These are phyloP conservation scores for Pleurotus giganteus DNA, from an alignment of 768 basidiomycete species.

Conservation along the genomic window DNA sequence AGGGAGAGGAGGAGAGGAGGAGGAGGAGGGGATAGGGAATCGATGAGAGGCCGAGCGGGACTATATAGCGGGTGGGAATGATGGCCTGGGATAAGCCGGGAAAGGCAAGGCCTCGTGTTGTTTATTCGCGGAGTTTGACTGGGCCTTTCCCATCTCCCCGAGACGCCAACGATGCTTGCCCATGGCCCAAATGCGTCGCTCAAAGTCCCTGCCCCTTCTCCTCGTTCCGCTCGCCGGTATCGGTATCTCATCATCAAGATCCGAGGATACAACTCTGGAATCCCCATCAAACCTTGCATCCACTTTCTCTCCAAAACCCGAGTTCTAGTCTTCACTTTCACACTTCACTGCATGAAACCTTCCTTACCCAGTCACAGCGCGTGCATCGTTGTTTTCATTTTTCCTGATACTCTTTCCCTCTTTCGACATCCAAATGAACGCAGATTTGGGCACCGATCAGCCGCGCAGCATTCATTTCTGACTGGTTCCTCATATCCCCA, in stretches of 20 bases:
- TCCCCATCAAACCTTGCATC: slow-evolving; percentile 6
- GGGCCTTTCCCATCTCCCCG: slow-evolving; percentile 7
- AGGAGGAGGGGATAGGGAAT: slow-evolving; percentile 20
- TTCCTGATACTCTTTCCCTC: neutral
- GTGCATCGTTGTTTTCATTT: slow-evolving; percentile 11
- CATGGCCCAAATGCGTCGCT: slow-evolving; percentile 7
- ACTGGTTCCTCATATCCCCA: neutral
- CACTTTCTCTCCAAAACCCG: neutral
- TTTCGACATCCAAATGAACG: slow-evolving; percentile 4
- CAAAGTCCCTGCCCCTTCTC: slow-evolving; percentile 7
- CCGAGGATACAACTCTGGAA: slow-evolving; percentile 6
- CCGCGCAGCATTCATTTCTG: slow-evolving; percentile 6
- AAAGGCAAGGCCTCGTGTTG: slow-evolving; percentile 8
- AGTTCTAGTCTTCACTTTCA: slow-evolving; percentile 7
- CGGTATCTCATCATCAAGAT: slow-evolving; percentile 13
- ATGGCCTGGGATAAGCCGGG: slow-evolving; percentile 12
- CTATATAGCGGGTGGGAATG: slow-evolving; percentile 10
- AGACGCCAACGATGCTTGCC: slow-evolving; percentile 5
- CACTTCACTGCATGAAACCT: slow-evolving; percentile 11
- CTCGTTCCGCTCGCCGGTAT: slow-evolving; percentile 8
- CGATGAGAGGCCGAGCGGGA: slow-evolving; percentile 20
- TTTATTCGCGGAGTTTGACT: slow-evolving; percentile 12
- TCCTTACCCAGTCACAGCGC: slow-evolving; percentile 2
- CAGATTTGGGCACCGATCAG: slow-evolving; percentile 3
- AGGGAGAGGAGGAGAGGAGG: slow-evolving; percentile 23